These are phyloP conservation scores for Metschnikowia koreensis DNA, from an alignment of 805 yeast species.

Conservation along the genomic window DNA sequence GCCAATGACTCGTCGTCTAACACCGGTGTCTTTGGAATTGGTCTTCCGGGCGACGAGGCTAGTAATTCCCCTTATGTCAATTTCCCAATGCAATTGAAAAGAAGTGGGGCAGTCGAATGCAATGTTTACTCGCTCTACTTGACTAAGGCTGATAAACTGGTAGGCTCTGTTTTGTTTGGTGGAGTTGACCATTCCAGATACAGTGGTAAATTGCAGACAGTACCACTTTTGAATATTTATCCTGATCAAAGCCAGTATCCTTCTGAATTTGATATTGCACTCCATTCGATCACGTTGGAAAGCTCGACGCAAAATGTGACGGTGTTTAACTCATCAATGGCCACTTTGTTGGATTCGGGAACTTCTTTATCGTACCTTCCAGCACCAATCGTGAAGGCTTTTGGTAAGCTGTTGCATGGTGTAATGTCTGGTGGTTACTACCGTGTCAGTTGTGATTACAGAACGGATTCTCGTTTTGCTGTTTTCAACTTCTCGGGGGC, in stretches of 20 bases:
- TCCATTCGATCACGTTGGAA: conserved; percentile 35
- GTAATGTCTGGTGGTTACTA: conserved; percentile 1
- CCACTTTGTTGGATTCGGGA: conserved; percentile 49
- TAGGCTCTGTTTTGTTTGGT: conserved; percentile 8
- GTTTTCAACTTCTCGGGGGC: conserved; percentile 57
- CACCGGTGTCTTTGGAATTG: conserved; percentile 24
- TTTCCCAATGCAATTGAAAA: background rate
- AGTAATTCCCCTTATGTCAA: background rate
- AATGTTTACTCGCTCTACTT: background rate
- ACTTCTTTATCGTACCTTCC: conserved; percentile 53
- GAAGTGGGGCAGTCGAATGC: background rate
- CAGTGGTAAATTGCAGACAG: conserved; percentile 7
- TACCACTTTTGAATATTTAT: conserved; percentile 2
- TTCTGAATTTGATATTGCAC: conserved; percentile 36
- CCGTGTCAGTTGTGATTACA: conserved; percentile 11
- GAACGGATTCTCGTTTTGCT: conserved; percentile 1
- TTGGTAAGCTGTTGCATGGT: conserved; percentile 12
- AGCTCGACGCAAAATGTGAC: conserved; percentile 9
- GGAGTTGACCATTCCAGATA: conserved; percentile 9
- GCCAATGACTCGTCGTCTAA: conserved; percentile 16
- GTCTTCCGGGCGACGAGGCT: conserved; percentile 6
- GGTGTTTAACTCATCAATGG: conserved; percentile 2
- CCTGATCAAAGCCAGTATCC: background rate
- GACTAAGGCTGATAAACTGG: background rate
- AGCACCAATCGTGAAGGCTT: conserved; percentile 16